Conservation (phyloP, 441 rosid genomes). For the Macaranga tanarius region DNA sequence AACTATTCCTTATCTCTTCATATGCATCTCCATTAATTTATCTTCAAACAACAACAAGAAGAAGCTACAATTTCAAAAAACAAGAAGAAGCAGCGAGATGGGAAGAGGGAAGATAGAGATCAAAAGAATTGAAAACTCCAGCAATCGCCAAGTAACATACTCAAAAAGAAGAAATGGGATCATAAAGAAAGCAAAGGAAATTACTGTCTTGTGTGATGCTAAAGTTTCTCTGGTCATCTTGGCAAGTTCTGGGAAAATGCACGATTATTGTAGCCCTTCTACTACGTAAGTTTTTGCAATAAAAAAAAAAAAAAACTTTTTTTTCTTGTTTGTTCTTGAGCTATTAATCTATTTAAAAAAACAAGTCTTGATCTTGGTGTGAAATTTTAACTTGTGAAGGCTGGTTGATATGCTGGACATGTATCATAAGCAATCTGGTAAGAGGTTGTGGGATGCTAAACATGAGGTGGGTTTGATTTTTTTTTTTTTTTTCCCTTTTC, state of each 20-base stretch:
- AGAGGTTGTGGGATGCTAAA: conserved; percentile 87
- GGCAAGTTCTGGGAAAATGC: conserved; percentile 80
- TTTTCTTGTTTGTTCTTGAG: background rate
- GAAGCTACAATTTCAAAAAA: conserved; percentile 15
- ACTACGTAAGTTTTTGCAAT: conserved; percentile 41
- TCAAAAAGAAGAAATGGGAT: conserved; percentile 85
- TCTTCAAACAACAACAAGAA: conserved; percentile 22
- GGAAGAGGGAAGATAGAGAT: conserved; percentile 97
- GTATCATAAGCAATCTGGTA: conserved; percentile 73
- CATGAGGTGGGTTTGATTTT: conserved; percentile 64
- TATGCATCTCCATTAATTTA: conserved; percentile 17
- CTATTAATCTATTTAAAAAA: too few species aligned
- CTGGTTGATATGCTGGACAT: conserved; percentile 69
- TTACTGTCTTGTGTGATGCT: conserved; percentile 86
- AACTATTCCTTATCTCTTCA: conserved; percentile 19
- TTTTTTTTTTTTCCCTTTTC: conserved; percentile 12
- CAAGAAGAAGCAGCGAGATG: conserved; percentile 39
- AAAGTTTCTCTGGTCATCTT: conserved; percentile 76
- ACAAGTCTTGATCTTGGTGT: background rate
- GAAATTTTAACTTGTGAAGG: conserved; percentile 28
- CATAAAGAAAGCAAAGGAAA: conserved; percentile 91
- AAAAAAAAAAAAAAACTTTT: background rate
- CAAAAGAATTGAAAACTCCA: conserved; percentile 88
- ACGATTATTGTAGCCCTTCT: conserved; percentile 69
- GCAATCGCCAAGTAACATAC: conserved; percentile 86